Base-by-base conservation (phyloP, 192 early-diverging fungal species). In the Backusella liffmaniae region DNA sequence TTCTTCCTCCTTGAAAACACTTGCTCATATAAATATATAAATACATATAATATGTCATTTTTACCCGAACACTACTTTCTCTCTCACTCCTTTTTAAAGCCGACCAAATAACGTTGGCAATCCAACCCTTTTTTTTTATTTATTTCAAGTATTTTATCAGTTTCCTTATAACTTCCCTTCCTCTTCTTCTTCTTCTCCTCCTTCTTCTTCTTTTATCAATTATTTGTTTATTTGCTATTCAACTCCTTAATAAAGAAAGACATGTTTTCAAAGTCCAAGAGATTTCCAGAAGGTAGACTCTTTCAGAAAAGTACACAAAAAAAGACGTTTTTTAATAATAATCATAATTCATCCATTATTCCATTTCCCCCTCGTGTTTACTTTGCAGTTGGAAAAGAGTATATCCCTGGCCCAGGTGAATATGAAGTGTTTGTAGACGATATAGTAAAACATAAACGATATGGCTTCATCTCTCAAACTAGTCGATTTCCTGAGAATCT, bases 361-460 rank as follows among this genome's bases (percentile, higher is more conserved):
- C 21, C 21, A 29, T 62, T 62, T 26, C 56, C 56, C 56, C 56
- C 56, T 67, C 51, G 23, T 39, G 21, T 56, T 59, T 66, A 34
- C 37, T 35, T 21, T 56, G 30, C 34, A 76, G 75, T 36, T 41
- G 75, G 35, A 30, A 76, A 76, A 76, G 75, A 76, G 4, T 76
- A 76, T 70, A 68, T 76, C 56, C 75, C 75, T 76, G 75, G 75
- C 15, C 75, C 75, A 53, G 75, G 75, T 36, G 75, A 76, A 76
- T 76, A 76, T n/a, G 51, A 76, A 53, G 67, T 76, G 7, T n/a
- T 49, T 35, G 66, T 34, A 13, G 67, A 76, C 15, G 75, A 76
- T 18, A 37, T 53, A 15, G 41, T 26, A 13, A 35, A 49, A 12
- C 42, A 51, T 26, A 69, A 69, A 13, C 21, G 75, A 68, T 59